Conservation (phyloP, 169 alveolate species). For the Plasmodium berghei region DNA sequence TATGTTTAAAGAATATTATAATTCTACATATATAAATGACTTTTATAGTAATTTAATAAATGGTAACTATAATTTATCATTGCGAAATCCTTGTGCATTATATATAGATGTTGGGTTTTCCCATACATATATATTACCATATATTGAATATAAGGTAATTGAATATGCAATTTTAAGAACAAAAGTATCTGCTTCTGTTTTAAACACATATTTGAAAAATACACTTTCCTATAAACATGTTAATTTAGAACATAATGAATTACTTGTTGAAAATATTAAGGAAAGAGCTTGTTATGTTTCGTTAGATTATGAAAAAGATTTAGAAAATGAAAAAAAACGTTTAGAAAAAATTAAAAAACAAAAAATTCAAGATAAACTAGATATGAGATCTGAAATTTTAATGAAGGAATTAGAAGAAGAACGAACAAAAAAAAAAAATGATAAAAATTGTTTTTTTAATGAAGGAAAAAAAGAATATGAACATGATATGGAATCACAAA, state of each 20-base stretch:
- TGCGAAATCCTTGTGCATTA: conserved; percentile 84
- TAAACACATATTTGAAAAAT: conserved; percentile 87
- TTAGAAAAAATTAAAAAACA: conserved; percentile 33
- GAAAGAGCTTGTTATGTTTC: conserved; percentile 81
- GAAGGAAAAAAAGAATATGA: neutral
- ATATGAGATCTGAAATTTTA: conserved; percentile 15
- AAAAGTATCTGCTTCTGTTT: conserved; percentile 83
- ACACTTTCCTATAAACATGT: conserved; percentile 83
- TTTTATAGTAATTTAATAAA: conserved; percentile 39
- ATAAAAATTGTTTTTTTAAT: neutral
- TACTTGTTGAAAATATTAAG: conserved; percentile 87
- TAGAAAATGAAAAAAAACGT: conserved; percentile 23
- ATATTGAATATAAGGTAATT: conserved; percentile 83
- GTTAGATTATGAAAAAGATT: conserved; percentile 55
- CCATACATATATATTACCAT: conserved; percentile 86
- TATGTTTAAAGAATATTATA: conserved; percentile 43
- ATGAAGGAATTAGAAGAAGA: conserved; percentile 23
- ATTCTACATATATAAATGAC: conserved; percentile 27
- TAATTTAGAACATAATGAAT: conserved; percentile 88
- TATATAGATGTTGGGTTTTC: conserved; percentile 91
- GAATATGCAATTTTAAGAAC: conserved; percentile 89
- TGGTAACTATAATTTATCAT: conserved; percentile 58
- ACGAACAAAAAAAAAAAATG: neutral
- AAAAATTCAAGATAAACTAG: conserved; percentile 10
- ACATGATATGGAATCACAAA: neutral